phyloP scores from a whole-genome alignment of 148 eudicot species.

The Chenopodium quinoa region DNA sequence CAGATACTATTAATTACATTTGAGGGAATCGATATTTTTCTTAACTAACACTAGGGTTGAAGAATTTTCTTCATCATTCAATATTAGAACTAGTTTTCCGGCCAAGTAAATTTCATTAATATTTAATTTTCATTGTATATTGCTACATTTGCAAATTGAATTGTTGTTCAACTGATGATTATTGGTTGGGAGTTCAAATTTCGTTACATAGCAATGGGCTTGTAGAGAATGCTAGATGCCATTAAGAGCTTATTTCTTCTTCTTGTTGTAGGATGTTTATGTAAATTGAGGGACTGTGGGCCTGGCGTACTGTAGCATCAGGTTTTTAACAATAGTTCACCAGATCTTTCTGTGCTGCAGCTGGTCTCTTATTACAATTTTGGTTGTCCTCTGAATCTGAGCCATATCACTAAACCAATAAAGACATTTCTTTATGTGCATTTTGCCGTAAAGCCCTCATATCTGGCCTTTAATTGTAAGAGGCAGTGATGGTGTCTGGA shows the following conservation, averaged over 20 bases:
- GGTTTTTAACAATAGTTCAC: not conserved
- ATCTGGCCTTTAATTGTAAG: not conserved
- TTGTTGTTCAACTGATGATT: not conserved
- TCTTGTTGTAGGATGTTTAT: constrained; percentile 5
- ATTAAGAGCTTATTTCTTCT: constrained; percentile 3
- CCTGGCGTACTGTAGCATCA: not conserved
- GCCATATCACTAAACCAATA: constrained; percentile 13
- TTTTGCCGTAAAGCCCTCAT: not conserved
- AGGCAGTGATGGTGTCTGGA: constrained; percentile 29
- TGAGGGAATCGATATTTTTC: too few species aligned
- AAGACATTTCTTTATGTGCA: not conserved
- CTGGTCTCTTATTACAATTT: not conserved
- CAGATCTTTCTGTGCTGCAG: constrained; percentile 2
- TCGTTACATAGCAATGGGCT: not conserved
- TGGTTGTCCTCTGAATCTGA: not conserved
- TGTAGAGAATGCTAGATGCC: not conserved
- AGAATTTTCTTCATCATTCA: constrained; percentile 3
- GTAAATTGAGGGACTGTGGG: not conserved
- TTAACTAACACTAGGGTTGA: not conserved
- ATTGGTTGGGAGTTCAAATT: not conserved
- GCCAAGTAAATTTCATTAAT: not conserved
- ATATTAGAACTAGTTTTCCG: not conserved
- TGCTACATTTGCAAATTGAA: not conserved
- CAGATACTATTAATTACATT: too few species aligned
- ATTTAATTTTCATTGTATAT: not conserved